Base-by-base conservation (phyloP, 164 flowering plant species). In the Brasenia schreberi region DNA sequence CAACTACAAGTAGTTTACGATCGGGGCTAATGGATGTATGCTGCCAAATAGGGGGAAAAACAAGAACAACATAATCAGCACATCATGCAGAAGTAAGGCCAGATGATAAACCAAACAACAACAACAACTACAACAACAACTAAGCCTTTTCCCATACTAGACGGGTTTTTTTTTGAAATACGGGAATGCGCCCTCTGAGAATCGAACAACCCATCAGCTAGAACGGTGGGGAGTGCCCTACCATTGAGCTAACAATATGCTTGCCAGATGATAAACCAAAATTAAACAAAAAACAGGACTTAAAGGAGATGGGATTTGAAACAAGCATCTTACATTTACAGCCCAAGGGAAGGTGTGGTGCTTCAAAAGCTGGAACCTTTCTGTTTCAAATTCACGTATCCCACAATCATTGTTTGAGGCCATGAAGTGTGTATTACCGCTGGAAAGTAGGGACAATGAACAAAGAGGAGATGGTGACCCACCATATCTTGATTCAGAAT, bases 21-120 rank as follows among this genome's bases (percentile, higher is more conserved):
- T 87, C 89, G 12, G 92, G 92, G 70, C 92, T 89, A 65, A 84
- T 65, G 7, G 96, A 85, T 61, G 92, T 79, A 74, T 89, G 89
- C 96, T 89, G 92, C 83, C 79, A 68, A 42, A 49, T 19, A 65
- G 45, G 12, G 18, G 17, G 56, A 6, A 12, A 4, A 3, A 3
- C n/a, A 12, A 0, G 6, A 10, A 61, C n/a, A 61, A 5, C 17
- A 44, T 11, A 42, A 63, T 6, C 12, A 19, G 45, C 45, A 27
- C 18, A 64, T 43, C 43, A 5, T 19, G n/a, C 5, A 64, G 18
- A 18, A 16, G 27, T n/a, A 64, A 12, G 11, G 7, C 4, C 27
- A 52, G 17, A 12, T 18, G 12, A 65, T 1, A 4, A n/a, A 60
- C 62, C 62, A 60, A 60, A n/a, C 19, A 65, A 65, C 7, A 61